phyloP scores from a whole-genome alignment of 306 rosid genomes.

The Heteromeles arbutifolia region DNA sequence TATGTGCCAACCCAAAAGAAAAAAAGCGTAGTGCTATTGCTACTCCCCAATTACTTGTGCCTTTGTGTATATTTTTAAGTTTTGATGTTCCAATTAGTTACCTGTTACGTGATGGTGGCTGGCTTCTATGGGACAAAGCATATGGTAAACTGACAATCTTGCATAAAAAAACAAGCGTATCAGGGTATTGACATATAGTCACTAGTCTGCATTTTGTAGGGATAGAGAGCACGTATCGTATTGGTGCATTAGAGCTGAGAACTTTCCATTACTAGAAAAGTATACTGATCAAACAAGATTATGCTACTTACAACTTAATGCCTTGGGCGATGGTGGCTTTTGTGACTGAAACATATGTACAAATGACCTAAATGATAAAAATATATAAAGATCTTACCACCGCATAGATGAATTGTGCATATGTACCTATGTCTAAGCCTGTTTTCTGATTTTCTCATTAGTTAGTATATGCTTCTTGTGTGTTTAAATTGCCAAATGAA shows the following conservation, averaged over 20 bases:
- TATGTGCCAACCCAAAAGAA: not conserved
- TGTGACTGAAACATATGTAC: not conserved
- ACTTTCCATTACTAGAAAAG: not conserved
- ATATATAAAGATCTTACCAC: not conserved
- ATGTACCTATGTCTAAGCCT: not conserved
- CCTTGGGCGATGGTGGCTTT: not conserved
- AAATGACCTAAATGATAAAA: not conserved
- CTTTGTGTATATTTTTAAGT: not conserved
- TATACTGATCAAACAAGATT: not conserved
- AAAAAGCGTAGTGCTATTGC: not conserved
- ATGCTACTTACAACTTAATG: not conserved
- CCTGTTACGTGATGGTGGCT: not conserved
- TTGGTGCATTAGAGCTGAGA: not conserved
- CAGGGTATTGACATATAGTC: not conserved
- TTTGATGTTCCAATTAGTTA: not conserved
- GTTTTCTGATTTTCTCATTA: not conserved
- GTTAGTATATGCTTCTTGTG: not conserved
- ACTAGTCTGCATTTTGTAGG: not conserved
- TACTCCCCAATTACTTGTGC: not conserved
- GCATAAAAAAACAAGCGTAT: not conserved
- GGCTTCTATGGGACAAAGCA: not conserved
- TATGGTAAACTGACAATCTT: not conserved
- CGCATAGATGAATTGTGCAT: not conserved
- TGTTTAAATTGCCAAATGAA: not conserved
- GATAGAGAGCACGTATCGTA: not conserved